Base-by-base conservation (phyloP, 2,329 filamentous ascomycete genomes). In the Pseudogymnoascus sp. region DNA sequence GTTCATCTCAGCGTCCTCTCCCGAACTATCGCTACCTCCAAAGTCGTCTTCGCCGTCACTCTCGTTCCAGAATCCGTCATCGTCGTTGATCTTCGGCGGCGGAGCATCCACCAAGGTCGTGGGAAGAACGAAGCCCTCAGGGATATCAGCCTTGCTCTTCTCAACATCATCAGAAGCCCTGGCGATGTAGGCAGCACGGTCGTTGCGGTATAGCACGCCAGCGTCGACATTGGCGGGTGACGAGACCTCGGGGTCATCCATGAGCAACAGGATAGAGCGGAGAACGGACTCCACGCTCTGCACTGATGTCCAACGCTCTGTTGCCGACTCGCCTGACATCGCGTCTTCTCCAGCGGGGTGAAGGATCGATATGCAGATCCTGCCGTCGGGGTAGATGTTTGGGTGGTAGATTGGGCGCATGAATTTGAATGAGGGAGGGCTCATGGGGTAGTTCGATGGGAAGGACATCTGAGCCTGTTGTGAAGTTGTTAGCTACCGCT, bases 211-310 rank as follows among this genome's bases (percentile, higher is more conserved):
- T 79, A 92, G 84, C 24, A 97, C 89, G 63, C 91, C 86, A 1
- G 95, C 93, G 69, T 98, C 93, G 62, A 98, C 93, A 74, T 98
- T 98, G 66, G 93, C 95, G 0, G 95, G 91, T 0, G 92, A 96
- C 69, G 87, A 91, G 71, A 96, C 91, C 76, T 99, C 93, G 12
- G 93, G 91, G 70, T 96, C 91, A 74, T 98, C 95, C 62, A 99
- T 86, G 2, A 99, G 85, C 5, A 95, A 89, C 6, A 98, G 84
- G 16, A 98, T 90, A 7, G 91, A 96, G 66, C 96, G 91, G 16
- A 99, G 84, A 37, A 99, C 93, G 2, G 92, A 96, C 78, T 98
- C 95, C 59, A 96, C 93, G 19, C 93, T 90, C 75, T 98, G 93
- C 3, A 95, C 87, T 1, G 95, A 93, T 5, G 91, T 92, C 93